Percentiles rank a stretch among this genome's conserved stretches.
These are phyloP conservation scores for Purpureocillium takamizusanense DNA, from an alignment of 2,329 filamentous ascomycete species.

Conservation along the genomic window DNA sequence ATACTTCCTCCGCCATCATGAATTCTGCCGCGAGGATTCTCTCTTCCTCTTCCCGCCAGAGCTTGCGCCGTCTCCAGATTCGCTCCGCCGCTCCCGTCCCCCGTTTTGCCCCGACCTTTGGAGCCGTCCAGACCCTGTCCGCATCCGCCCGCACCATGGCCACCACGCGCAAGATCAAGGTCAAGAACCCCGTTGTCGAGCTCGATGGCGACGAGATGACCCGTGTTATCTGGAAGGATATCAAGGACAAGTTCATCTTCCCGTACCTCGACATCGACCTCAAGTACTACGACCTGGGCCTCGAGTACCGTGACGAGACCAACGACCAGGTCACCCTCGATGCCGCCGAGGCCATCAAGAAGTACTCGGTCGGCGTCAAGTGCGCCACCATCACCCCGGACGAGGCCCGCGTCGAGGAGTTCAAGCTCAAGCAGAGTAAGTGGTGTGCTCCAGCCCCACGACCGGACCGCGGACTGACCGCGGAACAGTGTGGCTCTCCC, in stretches of 20 bases:
- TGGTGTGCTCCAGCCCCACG: conserved; percentile 7
- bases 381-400: conserved; percentile 98
- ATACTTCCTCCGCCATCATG: conserved; percentile 10
- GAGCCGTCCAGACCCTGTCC: conserved; percentile 32
- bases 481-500: conserved; percentile 89
- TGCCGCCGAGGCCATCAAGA: conserved; percentile 94
- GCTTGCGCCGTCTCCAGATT: conserved; percentile 18
- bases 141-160: conserved; percentile 63
- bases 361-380: conserved; percentile 98
- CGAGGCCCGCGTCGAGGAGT: conserved; percentile 92
- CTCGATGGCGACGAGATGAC: conserved; percentile 96
- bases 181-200: conserved; percentile 98
- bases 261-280: conserved; percentile 95
- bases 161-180: conserved; percentile 79
- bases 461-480: not conserved
- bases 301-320: conserved; percentile 92
- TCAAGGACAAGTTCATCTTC: conserved; percentile 98
- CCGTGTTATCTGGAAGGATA: conserved; percentile 96
- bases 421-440: conserved; percentile 95
- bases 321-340: conserved; percentile 93
- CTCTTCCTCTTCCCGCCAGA: conserved; percentile 16
- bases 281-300: conserved; percentile 94
- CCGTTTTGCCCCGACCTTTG: conserved; percentile 36
- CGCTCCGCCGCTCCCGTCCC: conserved; percentile 20
- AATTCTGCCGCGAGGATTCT: conserved; percentile 20